Evolutionary conservation across 75 land plant species (phyloP).

Genomic region (Pinus albicaulis): DNA sequence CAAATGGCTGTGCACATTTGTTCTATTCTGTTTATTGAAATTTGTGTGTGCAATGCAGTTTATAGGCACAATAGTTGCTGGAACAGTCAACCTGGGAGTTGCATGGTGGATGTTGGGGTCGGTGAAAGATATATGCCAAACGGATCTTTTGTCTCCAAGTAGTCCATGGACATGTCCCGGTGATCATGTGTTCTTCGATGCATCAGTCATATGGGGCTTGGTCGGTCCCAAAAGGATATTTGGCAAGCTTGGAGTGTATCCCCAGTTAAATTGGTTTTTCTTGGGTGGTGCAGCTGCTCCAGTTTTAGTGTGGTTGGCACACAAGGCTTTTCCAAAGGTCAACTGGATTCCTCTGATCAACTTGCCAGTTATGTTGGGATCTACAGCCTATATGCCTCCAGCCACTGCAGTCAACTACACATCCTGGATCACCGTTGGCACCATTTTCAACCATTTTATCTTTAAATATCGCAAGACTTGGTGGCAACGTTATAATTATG

Average conservation of each 20-base stretch:
- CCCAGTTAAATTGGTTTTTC: conserved; percentile 30
- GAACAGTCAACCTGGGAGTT: conserved; percentile 56
- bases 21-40: no score
- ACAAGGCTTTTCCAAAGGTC: conserved; percentile 26
- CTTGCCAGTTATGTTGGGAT: conserved; percentile 67
- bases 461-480: conserved; percentile 57
- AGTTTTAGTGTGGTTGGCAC: conserved; percentile 18
- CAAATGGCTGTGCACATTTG: no score
- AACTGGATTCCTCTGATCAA: conserved; percentile 26
- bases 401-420: conserved; percentile 73
- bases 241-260: conserved; percentile 20
- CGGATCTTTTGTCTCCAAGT: conserved; percentile 33
- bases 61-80: conserved; percentile 64
- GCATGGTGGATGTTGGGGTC: conserved; percentile 80
- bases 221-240: conserved; percentile 32
- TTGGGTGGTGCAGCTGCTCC: conserved; percentile 27
- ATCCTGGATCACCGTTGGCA: conserved; percentile 56
- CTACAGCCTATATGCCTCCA: conserved; percentile 49
- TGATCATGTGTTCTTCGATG: conserved; percentile 31
- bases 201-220: conserved; percentile 45
- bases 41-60: conserved; percentile 31
- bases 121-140: conserved; percentile 60
- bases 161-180: conserved; percentile 43
- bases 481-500: conserved; percentile 88
- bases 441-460: conserved; percentile 77